phyloP scores from a whole-genome alignment of 2,329 filamentous ascomycete species.

The Talaromyces sp. region DNA sequence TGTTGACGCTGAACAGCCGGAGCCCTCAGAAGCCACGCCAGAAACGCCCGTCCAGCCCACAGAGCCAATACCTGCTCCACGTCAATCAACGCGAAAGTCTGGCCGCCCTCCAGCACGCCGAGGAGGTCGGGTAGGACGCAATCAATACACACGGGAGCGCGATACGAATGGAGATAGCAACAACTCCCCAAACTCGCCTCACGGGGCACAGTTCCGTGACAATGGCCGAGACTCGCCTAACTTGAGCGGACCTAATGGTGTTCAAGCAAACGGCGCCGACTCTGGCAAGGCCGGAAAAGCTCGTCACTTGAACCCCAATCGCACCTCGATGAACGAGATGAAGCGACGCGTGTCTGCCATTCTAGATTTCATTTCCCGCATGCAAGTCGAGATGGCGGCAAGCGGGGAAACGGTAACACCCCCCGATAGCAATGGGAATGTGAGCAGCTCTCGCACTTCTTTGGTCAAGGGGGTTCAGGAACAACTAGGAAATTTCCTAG shows the following conservation, averaged over 20 bases:
- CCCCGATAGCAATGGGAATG: conserved; percentile 29
- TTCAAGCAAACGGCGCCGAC: conserved; percentile 54
- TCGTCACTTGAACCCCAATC: conserved; percentile 49
- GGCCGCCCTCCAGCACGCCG: conserved; percentile 61
- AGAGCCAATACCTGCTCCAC: conserved; percentile 27
- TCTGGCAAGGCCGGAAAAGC: conserved; percentile 56
- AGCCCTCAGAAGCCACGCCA: conserved; percentile 38
- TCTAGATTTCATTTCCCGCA: conserved; percentile 82
- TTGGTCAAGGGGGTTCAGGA: conserved; percentile 31
- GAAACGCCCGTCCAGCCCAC: conserved; percentile 35
- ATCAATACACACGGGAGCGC: conserved; percentile 76
- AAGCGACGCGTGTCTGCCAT: conserved; percentile 77
- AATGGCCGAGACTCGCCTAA: conserved; percentile 30
- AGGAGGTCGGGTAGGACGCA: conserved; percentile 60
- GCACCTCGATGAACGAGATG: conserved; percentile 80
- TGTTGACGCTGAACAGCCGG: conserved; percentile 23
- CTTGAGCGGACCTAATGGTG: conserved; percentile 29
- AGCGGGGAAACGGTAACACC: conserved; percentile 42
- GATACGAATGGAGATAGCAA: conserved; percentile 51
- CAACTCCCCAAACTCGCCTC: conserved; percentile 30
- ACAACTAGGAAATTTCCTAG: conserved; percentile 25
- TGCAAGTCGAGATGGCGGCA: conserved; percentile 78
- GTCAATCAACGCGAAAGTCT: conserved; percentile 54
- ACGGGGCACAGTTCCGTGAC: conserved; percentile 24
- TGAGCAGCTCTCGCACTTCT: conserved; percentile 21